phyloP scores from a whole-genome alignment of 1,139 yeast species.

The Zygotorulaspora mrakii region DNA sequence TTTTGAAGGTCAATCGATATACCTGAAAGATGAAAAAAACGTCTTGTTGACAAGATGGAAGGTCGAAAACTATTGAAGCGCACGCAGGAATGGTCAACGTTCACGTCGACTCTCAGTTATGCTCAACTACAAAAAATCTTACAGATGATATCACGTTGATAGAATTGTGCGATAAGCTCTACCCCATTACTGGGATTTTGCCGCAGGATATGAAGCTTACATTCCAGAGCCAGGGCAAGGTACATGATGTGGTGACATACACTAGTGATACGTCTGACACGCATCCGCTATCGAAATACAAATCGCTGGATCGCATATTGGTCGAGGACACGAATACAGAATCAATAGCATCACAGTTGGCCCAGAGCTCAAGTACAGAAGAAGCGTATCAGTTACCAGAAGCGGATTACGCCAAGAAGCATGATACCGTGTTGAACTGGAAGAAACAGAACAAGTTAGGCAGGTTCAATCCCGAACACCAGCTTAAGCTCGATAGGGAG shows the following conservation, averaged over 20 bases:
- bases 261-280: background rate
- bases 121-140: slow-evolving; percentile 35
- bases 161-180: slow-evolving; percentile 56
- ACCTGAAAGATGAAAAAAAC: background rate
- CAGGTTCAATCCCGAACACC: slow-evolving; percentile 58
- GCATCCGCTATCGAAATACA: slow-evolving; percentile 1
- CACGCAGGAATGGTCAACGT: slow-evolving; percentile 8
- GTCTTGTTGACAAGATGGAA: background rate
- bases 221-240: slow-evolving; percentile 10
- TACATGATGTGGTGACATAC: background rate
- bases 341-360: slow-evolving; percentile 44
- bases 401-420: slow-evolving; percentile 59
- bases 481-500: slow-evolving; percentile 34
- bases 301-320: slow-evolving; percentile 41
- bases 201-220: slow-evolving; percentile 36
- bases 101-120: slow-evolving; percentile 23
- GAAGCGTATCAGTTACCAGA: slow-evolving; percentile 56
- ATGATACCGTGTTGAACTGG: slow-evolving; percentile 71
- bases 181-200: slow-evolving; percentile 74
- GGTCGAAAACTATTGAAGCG: background rate
- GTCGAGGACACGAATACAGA: slow-evolving; percentile 53
- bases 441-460: slow-evolving; percentile 66
- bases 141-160: slow-evolving; percentile 60
- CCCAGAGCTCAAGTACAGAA: slow-evolving; percentile 39
- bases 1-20: background rate